These are phyloP conservation scores for Peltaster fructicola DNA, from an alignment of 2,329 filamentous ascomycete genomes.

Conservation along the genomic window DNA sequence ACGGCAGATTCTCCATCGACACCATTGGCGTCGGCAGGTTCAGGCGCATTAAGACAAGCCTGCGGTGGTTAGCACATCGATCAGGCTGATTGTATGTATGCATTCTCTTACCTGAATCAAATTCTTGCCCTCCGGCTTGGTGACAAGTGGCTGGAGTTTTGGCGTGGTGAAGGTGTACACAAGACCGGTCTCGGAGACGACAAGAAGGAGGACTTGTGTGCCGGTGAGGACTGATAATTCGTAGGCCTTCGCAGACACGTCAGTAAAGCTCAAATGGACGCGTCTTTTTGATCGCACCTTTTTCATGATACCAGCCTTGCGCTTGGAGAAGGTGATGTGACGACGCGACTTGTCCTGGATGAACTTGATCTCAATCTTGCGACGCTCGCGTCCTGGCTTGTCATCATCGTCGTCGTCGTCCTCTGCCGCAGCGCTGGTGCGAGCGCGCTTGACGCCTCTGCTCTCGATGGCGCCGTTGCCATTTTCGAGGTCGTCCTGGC, in stretches of 20 bases:
- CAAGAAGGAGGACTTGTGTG: conserved; percentile 88
- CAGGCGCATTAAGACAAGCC: conserved; percentile 93
- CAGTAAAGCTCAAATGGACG: conserved; percentile 4
- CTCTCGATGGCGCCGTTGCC: conserved; percentile 41
- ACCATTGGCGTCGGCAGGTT: conserved; percentile 58
- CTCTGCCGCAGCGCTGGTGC: conserved; percentile 49
- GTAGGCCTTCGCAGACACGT: conserved; percentile 50
- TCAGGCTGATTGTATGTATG: conserved; percentile 3
- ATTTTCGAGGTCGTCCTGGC: conserved; percentile 44
- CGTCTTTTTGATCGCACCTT: conserved; percentile 45
- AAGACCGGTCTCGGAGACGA: conserved; percentile 91
- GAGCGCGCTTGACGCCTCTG: conserved; percentile 78
- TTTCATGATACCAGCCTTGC: conserved; percentile 99
- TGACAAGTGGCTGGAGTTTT: conserved; percentile 93
- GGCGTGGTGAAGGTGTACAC: conserved; percentile 98
- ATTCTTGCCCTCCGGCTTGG: conserved; percentile 98
- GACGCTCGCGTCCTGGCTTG: conserved; percentile 90
- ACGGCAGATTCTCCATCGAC: conserved; percentile 37
- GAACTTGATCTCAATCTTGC: conserved; percentile 99
- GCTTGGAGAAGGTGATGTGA: conserved; percentile 99
- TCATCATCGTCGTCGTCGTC: conserved; percentile 94
- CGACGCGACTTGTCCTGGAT: conserved; percentile 99
- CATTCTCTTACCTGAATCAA: conserved; percentile 62
- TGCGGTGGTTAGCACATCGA: conserved; percentile 23
- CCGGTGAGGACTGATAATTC: conserved; percentile 94